Conservation (phyloP, 192 early-diverging fungal genomes). For the Coemansia sp. region DNA sequence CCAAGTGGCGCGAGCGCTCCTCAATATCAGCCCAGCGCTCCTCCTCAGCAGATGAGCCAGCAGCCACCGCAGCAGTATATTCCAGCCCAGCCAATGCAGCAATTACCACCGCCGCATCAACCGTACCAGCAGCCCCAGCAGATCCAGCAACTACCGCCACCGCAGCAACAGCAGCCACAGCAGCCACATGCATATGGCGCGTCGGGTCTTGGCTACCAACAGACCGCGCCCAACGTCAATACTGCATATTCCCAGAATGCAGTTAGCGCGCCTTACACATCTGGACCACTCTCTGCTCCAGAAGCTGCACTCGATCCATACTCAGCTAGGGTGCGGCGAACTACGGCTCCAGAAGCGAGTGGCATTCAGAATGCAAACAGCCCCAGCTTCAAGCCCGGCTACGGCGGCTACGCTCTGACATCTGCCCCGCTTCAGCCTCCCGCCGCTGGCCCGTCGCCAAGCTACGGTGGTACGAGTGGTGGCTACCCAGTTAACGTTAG, state of each 20-base stretch:
- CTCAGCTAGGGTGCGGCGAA: conserved; percentile 30
- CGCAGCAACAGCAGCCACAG: conserved; percentile 13
- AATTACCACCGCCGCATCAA: conserved; percentile 19
- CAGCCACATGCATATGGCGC: conserved; percentile 14
- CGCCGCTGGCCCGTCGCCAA: conserved; percentile 9
- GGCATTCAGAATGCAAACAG: conserved; percentile 13
- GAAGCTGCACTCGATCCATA: conserved; percentile 38
- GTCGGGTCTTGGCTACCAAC: conserved; percentile 6
- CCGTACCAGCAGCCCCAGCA: conserved; percentile 25
- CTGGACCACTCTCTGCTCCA: conserved; percentile 8
- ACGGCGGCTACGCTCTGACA: conserved; percentile 40
- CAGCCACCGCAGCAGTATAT: conserved; percentile 14
- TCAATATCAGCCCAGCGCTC: conserved; percentile 49
- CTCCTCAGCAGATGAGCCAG: conserved; percentile 21
- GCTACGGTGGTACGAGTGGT: conserved; percentile 15
- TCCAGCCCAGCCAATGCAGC: conserved; percentile 11
- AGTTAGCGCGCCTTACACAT: conserved; percentile 7
- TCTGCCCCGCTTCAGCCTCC: conserved; percentile 29
- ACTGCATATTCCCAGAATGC: conserved; percentile 10
- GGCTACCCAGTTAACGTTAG: conserved; percentile 13
- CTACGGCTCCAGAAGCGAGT: conserved; percentile 27
- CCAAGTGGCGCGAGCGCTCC: conserved; percentile 20
- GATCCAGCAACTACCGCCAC: conserved; percentile 19
- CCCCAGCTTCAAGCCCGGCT: conserved; percentile 40
- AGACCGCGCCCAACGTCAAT: background rate